phyloP scores from a whole-genome alignment of 441 rosid genomes.

The Mallotus repandus region DNA sequence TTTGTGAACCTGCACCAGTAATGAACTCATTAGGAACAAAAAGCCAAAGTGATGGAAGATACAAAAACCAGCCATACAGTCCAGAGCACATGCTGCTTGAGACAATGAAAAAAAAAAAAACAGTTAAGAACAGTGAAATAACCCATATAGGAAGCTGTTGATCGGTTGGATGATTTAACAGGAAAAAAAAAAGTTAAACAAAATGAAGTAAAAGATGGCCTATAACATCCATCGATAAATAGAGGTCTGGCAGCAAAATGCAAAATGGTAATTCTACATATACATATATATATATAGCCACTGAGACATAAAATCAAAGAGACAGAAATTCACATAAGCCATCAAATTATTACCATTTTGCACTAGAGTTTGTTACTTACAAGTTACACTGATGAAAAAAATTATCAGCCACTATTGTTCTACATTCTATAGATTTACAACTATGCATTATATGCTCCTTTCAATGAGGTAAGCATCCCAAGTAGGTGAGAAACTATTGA shows the following conservation, averaged over 20 bases:
- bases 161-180: neutral
- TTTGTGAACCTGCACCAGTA: conserved; percentile 62
- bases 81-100: neutral
- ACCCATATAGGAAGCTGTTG: neutral
- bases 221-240: too few relatives aligned
- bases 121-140: neutral
- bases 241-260: neutral
- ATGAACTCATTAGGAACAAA: conserved; percentile 23
- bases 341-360: neutral
- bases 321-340: too few relatives aligned
- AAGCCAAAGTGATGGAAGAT: conserved; percentile 7
- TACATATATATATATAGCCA: too few relatives aligned
- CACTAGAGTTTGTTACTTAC: neutral
- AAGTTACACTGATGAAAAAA: neutral
- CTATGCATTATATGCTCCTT: neutral
- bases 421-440: neutral
- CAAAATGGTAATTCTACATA: too few relatives aligned
- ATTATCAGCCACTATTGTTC: neutral
- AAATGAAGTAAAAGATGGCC: neutral
- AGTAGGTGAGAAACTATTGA: neutral
- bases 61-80: neutral
- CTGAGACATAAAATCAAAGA: too few relatives aligned
- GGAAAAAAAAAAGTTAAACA: neutral
- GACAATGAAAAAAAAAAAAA: neutral
- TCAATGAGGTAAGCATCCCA: neutral